A percentile compares a stretch with the other conserved stretches of the same genome.
Evolutionary conservation across 495 filamentous ascomycete genomes (phyloP).

Genomic region (Parmelia sp.): DNA sequence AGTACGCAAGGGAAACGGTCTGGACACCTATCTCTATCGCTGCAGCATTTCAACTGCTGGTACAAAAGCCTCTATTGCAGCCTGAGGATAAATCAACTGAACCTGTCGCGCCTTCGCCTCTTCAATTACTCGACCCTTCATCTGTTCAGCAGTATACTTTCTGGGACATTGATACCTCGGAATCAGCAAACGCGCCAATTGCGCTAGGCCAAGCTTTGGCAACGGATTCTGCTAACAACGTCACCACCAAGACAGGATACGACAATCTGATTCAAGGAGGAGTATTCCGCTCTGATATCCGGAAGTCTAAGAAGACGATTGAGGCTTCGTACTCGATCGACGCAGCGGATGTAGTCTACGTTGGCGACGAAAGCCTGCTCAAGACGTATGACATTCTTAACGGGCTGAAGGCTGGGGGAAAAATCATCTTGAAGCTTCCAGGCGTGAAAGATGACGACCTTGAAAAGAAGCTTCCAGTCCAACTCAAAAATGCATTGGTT

Average conservation of each 20-base stretch:
- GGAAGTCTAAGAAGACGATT: slow-evolving; percentile 70
- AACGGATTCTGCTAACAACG: slow-evolving; percentile 64
- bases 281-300: slow-evolving; percentile 73
- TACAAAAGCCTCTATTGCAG: slow-evolving; percentile 49
- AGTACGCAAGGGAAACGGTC: slow-evolving; percentile 73
- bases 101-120: slow-evolving; percentile 30
- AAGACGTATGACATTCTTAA: slow-evolving; percentile 65
- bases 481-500: slow-evolving; percentile 60
- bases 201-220: slow-evolving; percentile 68
- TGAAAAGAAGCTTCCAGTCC: slow-evolving; percentile 74
- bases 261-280: slow-evolving; percentile 89
- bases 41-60: slow-evolving; percentile 57
- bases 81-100: slow-evolving; percentile 34
- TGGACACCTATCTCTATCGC: slow-evolving; percentile 77
- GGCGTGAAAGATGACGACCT: slow-evolving; percentile 79
- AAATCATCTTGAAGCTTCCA: slow-evolving; percentile 67
- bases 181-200: slow-evolving; percentile 54
- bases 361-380: slow-evolving; percentile 73
- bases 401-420: slow-evolving; percentile 63
- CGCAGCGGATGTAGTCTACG: slow-evolving; percentile 68
- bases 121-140: slow-evolving; percentile 43
- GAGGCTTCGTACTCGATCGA: slow-evolving; percentile 78
- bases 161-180: slow-evolving; percentile 83
- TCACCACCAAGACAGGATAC: slow-evolving; percentile 65
- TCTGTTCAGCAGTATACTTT: slow-evolving; percentile 77